phyloP scores from a whole-genome alignment of 495 filamentous ascomycete species.

The Cercophora sp. region DNA sequence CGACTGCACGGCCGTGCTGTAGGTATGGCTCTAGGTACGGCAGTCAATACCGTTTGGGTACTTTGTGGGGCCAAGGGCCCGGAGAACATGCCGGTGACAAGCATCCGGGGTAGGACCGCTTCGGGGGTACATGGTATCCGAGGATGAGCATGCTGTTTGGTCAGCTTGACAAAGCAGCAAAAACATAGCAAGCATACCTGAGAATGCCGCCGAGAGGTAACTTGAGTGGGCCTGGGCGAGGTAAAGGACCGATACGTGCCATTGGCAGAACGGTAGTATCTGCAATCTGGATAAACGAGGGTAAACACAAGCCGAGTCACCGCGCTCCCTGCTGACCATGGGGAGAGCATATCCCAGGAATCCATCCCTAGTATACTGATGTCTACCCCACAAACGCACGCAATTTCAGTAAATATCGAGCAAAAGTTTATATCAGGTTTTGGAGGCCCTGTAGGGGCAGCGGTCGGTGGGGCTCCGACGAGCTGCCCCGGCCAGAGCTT shows the following conservation, averaged over 20 bases:
- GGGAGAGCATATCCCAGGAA: slow-evolving; percentile 11
- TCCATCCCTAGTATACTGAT: slow-evolving; percentile 11
- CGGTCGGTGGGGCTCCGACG: slow-evolving; percentile 22
- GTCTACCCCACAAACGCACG: slow-evolving; percentile 38
- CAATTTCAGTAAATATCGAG: slow-evolving; percentile 28
- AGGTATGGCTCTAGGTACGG: slow-evolving; percentile 15
- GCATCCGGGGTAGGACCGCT: slow-evolving; percentile 18
- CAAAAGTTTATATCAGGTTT: slow-evolving; percentile 16
- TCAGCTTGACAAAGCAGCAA: slow-evolving; percentile 35
- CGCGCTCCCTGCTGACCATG: slow-evolving; percentile 12
- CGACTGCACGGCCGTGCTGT: slow-evolving; percentile 11
- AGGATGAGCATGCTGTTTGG: slow-evolving; percentile 23
- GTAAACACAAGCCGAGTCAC: slow-evolving; percentile 13
- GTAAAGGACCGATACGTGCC: slow-evolving; percentile 1
- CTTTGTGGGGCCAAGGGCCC: slow-evolving; percentile 12
- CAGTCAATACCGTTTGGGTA: background rate
- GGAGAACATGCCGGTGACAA: background rate
- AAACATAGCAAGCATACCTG: slow-evolving; percentile 6
- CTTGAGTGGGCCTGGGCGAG: slow-evolving; percentile 15
- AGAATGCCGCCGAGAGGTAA: slow-evolving; percentile 10
- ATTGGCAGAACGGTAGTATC: slow-evolving; percentile 21
- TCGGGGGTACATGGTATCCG: slow-evolving; percentile 19
- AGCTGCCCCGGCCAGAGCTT: background rate
- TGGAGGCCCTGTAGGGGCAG: slow-evolving; percentile 9
- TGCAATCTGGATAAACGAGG: slow-evolving; percentile 35